A percentile compares a stretch with the other conserved stretches of the same genome.
phyloP scores from a whole-genome alignment of 2,329 filamentous ascomycete species.

The Chrysoporthe deuterocubensis region DNA sequence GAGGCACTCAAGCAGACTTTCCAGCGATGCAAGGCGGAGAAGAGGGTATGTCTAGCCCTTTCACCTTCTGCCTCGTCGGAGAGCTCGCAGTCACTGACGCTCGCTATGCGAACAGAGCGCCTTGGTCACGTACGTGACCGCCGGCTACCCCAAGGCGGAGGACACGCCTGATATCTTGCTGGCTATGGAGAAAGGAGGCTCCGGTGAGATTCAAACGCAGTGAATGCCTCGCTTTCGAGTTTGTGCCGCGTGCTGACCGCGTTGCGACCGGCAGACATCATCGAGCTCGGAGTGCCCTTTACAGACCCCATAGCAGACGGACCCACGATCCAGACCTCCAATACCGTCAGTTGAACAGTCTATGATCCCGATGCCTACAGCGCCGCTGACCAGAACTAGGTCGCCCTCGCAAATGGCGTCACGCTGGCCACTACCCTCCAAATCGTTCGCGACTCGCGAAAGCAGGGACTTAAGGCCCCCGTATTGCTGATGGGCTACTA shows the following conservation, averaged over 20 bases:
- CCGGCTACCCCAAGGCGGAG: slow-evolving; percentile 83
- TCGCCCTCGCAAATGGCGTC: slow-evolving; percentile 86
- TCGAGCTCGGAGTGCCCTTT: slow-evolving; percentile 95
- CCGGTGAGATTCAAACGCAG: slow-evolving; percentile 61
- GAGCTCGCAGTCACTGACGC: slow-evolving; percentile 16
- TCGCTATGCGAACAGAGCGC: slow-evolving; percentile 64
- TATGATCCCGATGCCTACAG: too few relatives aligned
- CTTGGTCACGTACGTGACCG: slow-evolving; percentile 94
- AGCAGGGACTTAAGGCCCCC: slow-evolving; percentile 76
- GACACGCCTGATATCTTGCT: slow-evolving; percentile 84
- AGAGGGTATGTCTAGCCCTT: slow-evolving; percentile 50
- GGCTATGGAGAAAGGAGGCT: slow-evolving; percentile 88
- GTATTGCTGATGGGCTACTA: slow-evolving; percentile 99
- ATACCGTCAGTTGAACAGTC: slow-evolving; percentile 66
- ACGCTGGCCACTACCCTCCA: slow-evolving; percentile 78
- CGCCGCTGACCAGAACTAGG: slow-evolving; percentile 23
- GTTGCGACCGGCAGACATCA: slow-evolving; percentile 67
- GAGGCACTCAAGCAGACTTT: slow-evolving; percentile 64
- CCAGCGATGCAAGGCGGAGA: slow-evolving; percentile 62
- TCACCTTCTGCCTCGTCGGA: neutral
- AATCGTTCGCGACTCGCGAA: slow-evolving; percentile 82
- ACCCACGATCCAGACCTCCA: slow-evolving; percentile 93
- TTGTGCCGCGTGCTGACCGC: slow-evolving; percentile 12
- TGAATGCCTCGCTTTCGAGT: neutral
- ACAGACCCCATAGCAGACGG: slow-evolving; percentile 98